Percentiles rank a stretch among this genome's conserved stretches.
These are phyloP conservation scores for Oryza glumipatula DNA, from an alignment of 176 grass and related monocot genomes.

Conservation along the genomic window DNA sequence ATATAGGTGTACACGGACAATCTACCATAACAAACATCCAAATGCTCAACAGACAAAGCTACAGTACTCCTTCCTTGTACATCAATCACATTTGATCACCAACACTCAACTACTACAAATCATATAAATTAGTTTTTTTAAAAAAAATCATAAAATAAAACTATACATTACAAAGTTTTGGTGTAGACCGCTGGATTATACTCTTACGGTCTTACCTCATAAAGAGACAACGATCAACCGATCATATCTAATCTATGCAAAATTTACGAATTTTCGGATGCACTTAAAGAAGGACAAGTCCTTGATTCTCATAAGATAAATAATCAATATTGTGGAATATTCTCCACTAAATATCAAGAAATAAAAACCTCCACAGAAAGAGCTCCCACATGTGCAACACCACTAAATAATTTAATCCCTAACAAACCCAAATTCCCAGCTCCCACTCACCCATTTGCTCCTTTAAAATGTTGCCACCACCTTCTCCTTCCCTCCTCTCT, in stretches of 20 bases:
- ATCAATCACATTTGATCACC: slow-evolving; percentile 14
- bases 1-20: neutral
- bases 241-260: neutral
- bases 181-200: neutral
- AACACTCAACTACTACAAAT: slow-evolving; percentile 21
- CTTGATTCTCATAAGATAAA: slow-evolving; percentile 21
- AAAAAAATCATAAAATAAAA: neutral
- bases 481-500: neutral
- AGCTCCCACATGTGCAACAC: slow-evolving; percentile 31
- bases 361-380: neutral
- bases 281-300: slow-evolving; percentile 27
- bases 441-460: slow-evolving; percentile 6
- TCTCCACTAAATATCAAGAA: slow-evolving; percentile 36
- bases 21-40: neutral
- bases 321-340: slow-evolving; percentile 29
- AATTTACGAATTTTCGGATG: neutral
- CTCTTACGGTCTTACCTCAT: neutral
- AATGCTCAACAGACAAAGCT: slow-evolving; percentile 40
- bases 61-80: slow-evolving; percentile 1
- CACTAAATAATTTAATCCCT: neutral
- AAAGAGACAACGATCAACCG: slow-evolving; percentile 18
- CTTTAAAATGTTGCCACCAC: slow-evolving; percentile 42
- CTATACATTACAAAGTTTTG: slow-evolving; percentile 10
- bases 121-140: neutral
- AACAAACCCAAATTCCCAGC: slow-evolving; percentile 27